Evolutionary conservation across 352 stramenopile genomes (phyloP), one percentile per base, ranked within the genome.

Genomic region (Phytophthora chlamydospora): DNA sequence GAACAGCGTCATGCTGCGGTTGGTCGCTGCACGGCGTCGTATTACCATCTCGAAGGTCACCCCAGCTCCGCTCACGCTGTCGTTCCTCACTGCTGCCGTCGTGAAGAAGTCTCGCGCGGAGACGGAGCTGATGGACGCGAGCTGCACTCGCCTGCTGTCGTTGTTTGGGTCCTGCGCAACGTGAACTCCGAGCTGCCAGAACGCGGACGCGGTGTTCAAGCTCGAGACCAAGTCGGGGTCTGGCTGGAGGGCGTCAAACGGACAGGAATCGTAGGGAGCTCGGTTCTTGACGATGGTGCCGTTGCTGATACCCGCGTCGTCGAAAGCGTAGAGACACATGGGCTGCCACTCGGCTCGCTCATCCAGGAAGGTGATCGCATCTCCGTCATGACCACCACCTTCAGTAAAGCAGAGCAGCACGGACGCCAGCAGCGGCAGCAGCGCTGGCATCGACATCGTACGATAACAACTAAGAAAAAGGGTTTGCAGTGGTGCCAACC

Each of bases 1-100:
- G 46, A 95, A 89, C 11, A 95, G 50, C 27, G 84, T 90, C 79
- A 91, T 89, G 31, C 64, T 80, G 3, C 62, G 68, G 49, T 83
- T 88, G 1, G 24, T 44, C 14, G 57, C 16, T 1, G 57, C 32
- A 2, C 70, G 80, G 6, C 71, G 65, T 6, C 85, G 76, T 8
- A 91, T 59, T 4, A 82, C 73, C 53, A 92, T 73, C 49, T 95
- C 86, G 44, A 95, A 91, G 9, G 77, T 89, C 36, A 90, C 65
- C 4, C 86, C 80, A 17, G 50, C 40, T 4, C 8, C 33, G 16
- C 5, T 31, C 7, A 39, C n/a, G 0, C 38, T 59, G 11, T 50
- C 40, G 27, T 63, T 71, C 21, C 35, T 39, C 27, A 73, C 63
- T 35, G 66, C 70, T 19, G 76, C 72, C 44, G 45, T 58, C 1